Evolutionary conservation across 2,329 filamentous ascomycete species (phyloP).

Genomic region (Parastagonospora nodorum): DNA sequence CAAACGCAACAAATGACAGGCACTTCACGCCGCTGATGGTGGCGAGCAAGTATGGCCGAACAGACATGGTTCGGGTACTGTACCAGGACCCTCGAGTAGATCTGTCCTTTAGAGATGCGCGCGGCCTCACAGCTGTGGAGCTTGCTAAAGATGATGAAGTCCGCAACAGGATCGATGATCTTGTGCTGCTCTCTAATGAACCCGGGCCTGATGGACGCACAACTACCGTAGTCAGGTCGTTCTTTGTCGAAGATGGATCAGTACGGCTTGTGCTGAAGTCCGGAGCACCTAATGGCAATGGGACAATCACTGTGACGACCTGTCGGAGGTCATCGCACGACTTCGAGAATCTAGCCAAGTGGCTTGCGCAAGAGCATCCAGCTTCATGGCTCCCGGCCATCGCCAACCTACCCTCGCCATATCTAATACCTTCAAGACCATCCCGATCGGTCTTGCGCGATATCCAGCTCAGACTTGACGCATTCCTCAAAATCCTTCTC

Average conservation of each 20-base stretch:
- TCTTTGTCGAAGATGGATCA: conserved; percentile 95
- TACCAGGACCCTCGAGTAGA: conserved; percentile 90
- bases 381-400: conserved; percentile 92
- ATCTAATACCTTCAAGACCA: conserved; percentile 90
- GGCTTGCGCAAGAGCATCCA: conserved; percentile 86
- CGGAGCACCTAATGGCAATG: conserved; percentile 78
- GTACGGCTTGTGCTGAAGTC: conserved; percentile 94
- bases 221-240: conserved; percentile 90
- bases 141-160: conserved; percentile 98
- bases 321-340: conserved; percentile 85
- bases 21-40: conserved; percentile 96
- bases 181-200: conserved; percentile 74
- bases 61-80: conserved; percentile 87
- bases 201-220: conserved; percentile 77
- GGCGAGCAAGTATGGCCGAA: conserved; percentile 94
- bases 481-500: conserved; percentile 84
- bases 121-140: conserved; percentile 92
- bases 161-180: conserved; percentile 92
- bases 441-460: conserved; percentile 86
- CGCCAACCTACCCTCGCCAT: conserved; percentile 79
- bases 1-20: conserved; percentile 94
- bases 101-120: conserved; percentile 77
- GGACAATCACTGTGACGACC: conserved; percentile 91
- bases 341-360: conserved; percentile 86
- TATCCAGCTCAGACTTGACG: conserved; percentile 83